Base-by-base conservation (phyloP, 768 basidiomycete species). In the Psilocybe cubensis region DNA sequence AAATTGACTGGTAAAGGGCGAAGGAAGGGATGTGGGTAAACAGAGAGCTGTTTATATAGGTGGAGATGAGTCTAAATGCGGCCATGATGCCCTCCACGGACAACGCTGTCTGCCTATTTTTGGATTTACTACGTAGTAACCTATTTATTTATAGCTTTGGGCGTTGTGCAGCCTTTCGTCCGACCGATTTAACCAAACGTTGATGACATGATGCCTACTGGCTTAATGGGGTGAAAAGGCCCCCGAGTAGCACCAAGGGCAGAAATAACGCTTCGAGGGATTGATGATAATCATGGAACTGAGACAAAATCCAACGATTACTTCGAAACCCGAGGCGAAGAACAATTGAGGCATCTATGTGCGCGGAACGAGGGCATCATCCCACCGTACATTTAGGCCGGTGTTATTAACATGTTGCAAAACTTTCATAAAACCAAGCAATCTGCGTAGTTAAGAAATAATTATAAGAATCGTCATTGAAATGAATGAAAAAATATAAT, bases 81-180 rank as follows among this genome's bases (percentile, higher is more conserved):
- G 46, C 46, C n/a, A 48, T 28, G 27, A 46, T 25, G 27, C 46
- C 51, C 41, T 8, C 35, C 12, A 33, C 28, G 49, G 48, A 42
- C 56, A 57, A 57, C 56, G 29, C 45, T 45, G 24, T 12, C 46
- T 7, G 10, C 54, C 58, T 63, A 63, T 59, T 63, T 57, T 59
- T 59, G 59, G 59, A 41, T 28, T 14, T 2, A 40, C 1, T 1
- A 38, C 35, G 14, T 11, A 38, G 14, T 38, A 17, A 25, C 56
- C n/a, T n/a, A n/a, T 51, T 54, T 59, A 48, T 48, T 57, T 59
- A 59, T 25, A 40, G 29, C 52, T 33, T n/a, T 38, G 35, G n/a
- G 35, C 35, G 35, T 38, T 43, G 12, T 14, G 10, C 12, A 6
- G 3, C 23, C 10, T 38, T 33, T 14, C 41, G 20, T 52, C 41